Evolutionary conservation across 805 yeast genomes (phyloP), one percentile per base, ranked within the genome.

Genomic region (Metschnikowia cerradonensis): DNA sequence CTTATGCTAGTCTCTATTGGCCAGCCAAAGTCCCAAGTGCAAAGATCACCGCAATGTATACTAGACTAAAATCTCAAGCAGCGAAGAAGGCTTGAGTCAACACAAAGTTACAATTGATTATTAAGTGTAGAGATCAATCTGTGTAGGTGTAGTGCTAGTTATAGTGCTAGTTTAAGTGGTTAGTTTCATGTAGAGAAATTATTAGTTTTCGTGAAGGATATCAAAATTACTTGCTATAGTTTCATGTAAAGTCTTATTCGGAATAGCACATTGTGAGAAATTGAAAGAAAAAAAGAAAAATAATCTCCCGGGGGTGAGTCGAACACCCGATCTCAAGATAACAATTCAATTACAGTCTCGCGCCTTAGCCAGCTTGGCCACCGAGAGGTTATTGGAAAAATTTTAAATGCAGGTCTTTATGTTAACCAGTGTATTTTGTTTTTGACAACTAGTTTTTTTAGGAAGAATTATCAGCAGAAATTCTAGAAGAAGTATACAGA

Each of bases 1-100:
- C 87, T 31, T 89, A 85, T 65, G 89, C 94, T 4, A 77, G 90
- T 19, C 78, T 80, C 48, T 90, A 83, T 70, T 90, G 97, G 97
- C 97, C 97, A 2, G 87, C 83, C 3, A 79, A 80, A 54, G 96
- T 84, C n/a, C 81, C 86, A 39, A 84, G 92, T 53, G 67, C 74
- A 36, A 86, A 86, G 69, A 80, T 90, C 54, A 76, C 78, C 61
- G 83, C 80, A 31, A 90, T 90, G 96, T 90, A 88, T 67, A 76
- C 71, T 53, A 81, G 84, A 67, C 68, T 84, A 52, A 78, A 75
- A 54, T 50, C 59, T 23, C 55, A 53, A 48, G 56, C 46, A n/a
- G 56, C 44, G 22, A 57, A 55, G 47, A 48, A 48, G 44, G 48
- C 51, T 15, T 47, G 41, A 48, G 7, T 23, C 13, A 44, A 44